Conservation (phyloP, 768 basidiomycete species). For the Ramaria sp. region DNA sequence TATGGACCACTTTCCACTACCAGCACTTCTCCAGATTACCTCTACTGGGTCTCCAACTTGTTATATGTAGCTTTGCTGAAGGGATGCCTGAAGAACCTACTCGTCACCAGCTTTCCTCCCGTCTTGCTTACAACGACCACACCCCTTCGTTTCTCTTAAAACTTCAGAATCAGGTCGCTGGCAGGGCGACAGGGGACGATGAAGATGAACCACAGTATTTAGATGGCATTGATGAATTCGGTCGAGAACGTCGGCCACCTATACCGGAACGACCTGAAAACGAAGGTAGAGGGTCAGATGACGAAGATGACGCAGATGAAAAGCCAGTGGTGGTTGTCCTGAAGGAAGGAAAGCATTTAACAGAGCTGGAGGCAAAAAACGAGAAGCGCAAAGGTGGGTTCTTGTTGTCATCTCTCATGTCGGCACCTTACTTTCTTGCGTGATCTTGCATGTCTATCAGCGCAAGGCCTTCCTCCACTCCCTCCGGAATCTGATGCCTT, state of each 20-base stretch:
- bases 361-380: slow-evolving; percentile 67
- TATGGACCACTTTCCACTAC: too few species aligned
- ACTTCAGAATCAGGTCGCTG: slow-evolving; percentile 52
- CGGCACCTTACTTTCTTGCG: background rate
- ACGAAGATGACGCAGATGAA: slow-evolving; percentile 16
- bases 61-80: too few species aligned
- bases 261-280: slow-evolving; percentile 10
- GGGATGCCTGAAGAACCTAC: slow-evolving; percentile 61
- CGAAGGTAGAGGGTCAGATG: slow-evolving; percentile 21
- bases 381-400: slow-evolving; percentile 57
- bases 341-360: slow-evolving; percentile 80
- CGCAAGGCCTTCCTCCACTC: slow-evolving; percentile 10
- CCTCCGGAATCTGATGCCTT: background rate
- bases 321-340: slow-evolving; percentile 46
- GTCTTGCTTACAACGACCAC: slow-evolving; percentile 49
- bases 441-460: background rate
- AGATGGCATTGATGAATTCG: slow-evolving; percentile 6
- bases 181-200: slow-evolving; percentile 28
- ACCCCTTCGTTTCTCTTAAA: slow-evolving; percentile 57
- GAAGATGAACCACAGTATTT: slow-evolving; percentile 4
- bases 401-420: background rate
- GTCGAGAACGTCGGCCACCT: slow-evolving; percentile 3
- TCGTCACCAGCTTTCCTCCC: slow-evolving; percentile 59
- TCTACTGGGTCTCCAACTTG: too few species aligned
- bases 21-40: too few species aligned